Evolutionary conservation across 495 filamentous ascomycete species (phyloP).

Genomic region (Neurospora hispaniola): DNA sequence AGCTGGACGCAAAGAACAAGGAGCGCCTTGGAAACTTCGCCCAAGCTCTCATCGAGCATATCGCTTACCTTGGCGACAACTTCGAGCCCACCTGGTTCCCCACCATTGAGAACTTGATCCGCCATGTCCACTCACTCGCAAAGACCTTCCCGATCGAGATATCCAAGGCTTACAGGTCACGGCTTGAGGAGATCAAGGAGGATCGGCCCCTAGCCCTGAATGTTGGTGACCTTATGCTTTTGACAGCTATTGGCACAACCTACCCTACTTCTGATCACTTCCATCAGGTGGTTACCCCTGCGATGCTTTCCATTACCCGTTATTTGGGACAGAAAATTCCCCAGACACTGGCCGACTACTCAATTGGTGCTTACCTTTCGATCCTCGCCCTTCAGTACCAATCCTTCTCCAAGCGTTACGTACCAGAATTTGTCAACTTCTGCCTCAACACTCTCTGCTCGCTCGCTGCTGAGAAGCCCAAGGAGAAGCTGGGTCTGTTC

Average conservation of each 20-base stretch:
- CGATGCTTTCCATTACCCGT: slow-evolving; percentile 66
- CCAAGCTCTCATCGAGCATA: slow-evolving; percentile 63
- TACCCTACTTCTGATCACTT: slow-evolving; percentile 97
- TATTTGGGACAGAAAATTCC: slow-evolving; percentile 74
- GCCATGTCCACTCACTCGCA: slow-evolving; percentile 53
- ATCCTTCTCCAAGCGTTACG: slow-evolving; percentile 65
- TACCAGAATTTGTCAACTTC: slow-evolving; percentile 82
- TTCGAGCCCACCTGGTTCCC: slow-evolving; percentile 27
- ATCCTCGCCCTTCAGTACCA: slow-evolving; percentile 76
- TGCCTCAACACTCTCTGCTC: slow-evolving; percentile 62
- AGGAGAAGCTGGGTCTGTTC: slow-evolving; percentile 40
- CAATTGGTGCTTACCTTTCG: slow-evolving; percentile 64
- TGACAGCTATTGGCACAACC: slow-evolving; percentile 72
- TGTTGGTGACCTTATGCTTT: slow-evolving; percentile 64
- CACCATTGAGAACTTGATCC: slow-evolving; percentile 29
- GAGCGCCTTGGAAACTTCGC: slow-evolving; percentile 67
- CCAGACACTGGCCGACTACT: slow-evolving; percentile 49
- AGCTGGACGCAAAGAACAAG: slow-evolving; percentile 75
- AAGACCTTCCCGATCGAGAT: slow-evolving; percentile 71
- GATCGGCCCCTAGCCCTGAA: slow-evolving; percentile 49
- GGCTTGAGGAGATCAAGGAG: slow-evolving; percentile 54
- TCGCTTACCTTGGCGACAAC: slow-evolving; percentile 51
- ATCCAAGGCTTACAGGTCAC: slow-evolving; percentile 61
- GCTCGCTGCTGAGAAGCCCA: slow-evolving; percentile 45
- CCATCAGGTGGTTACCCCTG: slow-evolving; percentile 83